These are phyloP conservation scores for Austroboletus niveus DNA, from an alignment of 1,284 basidiomycete genomes.

Conservation along the genomic window DNA sequence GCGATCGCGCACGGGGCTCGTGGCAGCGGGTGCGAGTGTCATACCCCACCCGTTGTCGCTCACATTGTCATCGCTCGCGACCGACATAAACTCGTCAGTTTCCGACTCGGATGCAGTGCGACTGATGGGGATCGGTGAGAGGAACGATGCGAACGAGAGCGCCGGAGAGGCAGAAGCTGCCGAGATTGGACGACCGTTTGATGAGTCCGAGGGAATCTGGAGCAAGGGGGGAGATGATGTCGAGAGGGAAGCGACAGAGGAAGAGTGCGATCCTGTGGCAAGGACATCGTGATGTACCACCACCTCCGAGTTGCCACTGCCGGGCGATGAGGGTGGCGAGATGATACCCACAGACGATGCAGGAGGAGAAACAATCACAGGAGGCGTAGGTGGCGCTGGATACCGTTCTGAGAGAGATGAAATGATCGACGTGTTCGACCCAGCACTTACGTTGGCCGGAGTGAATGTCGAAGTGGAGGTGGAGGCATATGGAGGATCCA, in stretches of 20 bases:
- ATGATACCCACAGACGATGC: slow-evolving; percentile 19
- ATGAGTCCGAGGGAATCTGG: slow-evolving; percentile 9
- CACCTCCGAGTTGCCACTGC: slow-evolving; percentile 16
- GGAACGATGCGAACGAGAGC: slow-evolving; percentile 22
- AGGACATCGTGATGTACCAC: slow-evolving; percentile 7
- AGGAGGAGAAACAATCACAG: slow-evolving; percentile 29
- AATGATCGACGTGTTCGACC: slow-evolving; percentile 13
- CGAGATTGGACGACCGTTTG: background rate
- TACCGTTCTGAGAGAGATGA: slow-evolving; percentile 34
- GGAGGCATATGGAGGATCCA: slow-evolving; percentile 2
- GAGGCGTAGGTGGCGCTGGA: slow-evolving; percentile 29
- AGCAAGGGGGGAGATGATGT: slow-evolving; percentile 12
- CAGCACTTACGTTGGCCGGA: background rate
- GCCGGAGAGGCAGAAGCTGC: slow-evolving; percentile 6
- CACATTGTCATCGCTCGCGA: slow-evolving; percentile 14
- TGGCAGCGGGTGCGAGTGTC: slow-evolving; percentile 1
- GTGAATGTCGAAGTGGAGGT: slow-evolving; percentile 1
- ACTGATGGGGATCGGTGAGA: slow-evolving; percentile 25
- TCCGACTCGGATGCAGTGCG: slow-evolving; percentile 22
- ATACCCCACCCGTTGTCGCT: slow-evolving; percentile 13
- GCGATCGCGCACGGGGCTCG: slow-evolving; percentile 6
- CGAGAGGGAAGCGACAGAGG: background rate
- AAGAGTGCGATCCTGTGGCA: background rate
- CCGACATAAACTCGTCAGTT: slow-evolving; percentile 28
- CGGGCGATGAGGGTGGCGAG: slow-evolving; percentile 27